Evolutionary conservation across 176 grass and related monocot genomes (phyloP).

Genomic region (Oryza glaberrima): DNA sequence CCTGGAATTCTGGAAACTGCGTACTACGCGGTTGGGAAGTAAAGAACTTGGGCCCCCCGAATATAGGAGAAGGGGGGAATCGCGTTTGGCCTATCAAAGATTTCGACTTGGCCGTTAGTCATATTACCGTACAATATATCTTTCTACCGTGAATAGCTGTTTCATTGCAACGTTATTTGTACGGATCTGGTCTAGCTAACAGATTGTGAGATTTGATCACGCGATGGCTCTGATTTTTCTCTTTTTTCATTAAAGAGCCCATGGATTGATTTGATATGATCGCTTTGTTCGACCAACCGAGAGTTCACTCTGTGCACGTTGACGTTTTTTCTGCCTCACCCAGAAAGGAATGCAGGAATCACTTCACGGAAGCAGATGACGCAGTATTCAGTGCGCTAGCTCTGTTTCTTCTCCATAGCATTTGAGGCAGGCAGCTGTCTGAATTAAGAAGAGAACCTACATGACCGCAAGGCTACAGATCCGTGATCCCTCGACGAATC

Average conservation of each 20-base stretch:
- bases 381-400: neutral
- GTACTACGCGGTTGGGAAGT: neutral
- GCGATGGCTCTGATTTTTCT: no score
- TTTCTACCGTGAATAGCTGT: no score
- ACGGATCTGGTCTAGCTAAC: neutral
- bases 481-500: neutral
- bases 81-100: neutral
- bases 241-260: no score
- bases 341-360: no score
- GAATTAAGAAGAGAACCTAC: neutral
- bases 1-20: neutral
- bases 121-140: no score
- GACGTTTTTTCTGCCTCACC: neutral
- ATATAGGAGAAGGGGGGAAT: neutral
- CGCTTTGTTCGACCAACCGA: neutral
- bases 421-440: conserved; percentile 7
- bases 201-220: neutral
- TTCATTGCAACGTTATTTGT: no score
- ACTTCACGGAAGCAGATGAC: neutral
- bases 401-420: neutral
- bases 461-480: neutral
- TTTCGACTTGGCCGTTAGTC: neutral
- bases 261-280: neutral
- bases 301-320: neutral
- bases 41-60: neutral